phyloP scores from a whole-genome alignment of 805 yeast species.

The Candida andamanensis region DNA sequence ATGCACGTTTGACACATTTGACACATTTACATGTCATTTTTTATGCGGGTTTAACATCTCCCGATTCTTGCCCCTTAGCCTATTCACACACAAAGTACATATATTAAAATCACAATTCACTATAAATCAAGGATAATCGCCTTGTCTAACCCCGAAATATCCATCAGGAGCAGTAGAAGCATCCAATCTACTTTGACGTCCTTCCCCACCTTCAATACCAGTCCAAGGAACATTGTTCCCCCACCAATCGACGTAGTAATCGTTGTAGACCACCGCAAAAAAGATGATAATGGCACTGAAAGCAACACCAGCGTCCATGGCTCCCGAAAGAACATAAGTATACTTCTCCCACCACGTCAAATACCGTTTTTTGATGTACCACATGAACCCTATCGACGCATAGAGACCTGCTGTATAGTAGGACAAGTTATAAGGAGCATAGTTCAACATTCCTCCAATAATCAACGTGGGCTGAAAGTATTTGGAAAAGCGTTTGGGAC shows the following conservation, averaged over 20 bases:
- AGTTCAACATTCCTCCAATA: conserved; percentile 43
- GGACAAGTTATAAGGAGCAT: conserved; percentile 48
- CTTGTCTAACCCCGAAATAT: conserved; percentile 24
- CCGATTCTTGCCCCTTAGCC: no score
- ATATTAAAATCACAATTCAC: no score
- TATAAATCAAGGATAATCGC: conserved; percentile 27
- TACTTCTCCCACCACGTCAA: conserved; percentile 67
- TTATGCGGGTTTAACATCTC: no score
- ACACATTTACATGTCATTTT: no score
- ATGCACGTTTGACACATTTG: no score
- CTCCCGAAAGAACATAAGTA: conserved; percentile 56
- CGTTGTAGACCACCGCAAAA: conserved; percentile 45
- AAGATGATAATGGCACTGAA: conserved; percentile 54
- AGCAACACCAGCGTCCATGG: conserved; percentile 55
- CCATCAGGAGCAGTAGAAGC: conserved; percentile 27
- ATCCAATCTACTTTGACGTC: conserved; percentile 22
- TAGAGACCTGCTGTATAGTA: conserved; percentile 56
- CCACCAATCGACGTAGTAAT: conserved; percentile 53
- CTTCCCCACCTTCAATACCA: conserved; percentile 34
- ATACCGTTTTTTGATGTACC: conserved; percentile 43
- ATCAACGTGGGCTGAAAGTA: conserved; percentile 52
- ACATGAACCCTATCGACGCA: conserved; percentile 52
- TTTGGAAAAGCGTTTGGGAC: conserved; percentile 24
- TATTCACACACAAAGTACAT: no score
- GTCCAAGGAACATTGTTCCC: conserved; percentile 39